Evolutionary conservation across 352 stramenopile species (phyloP), one percentile per base, ranked within the genome.

Genomic region (Halophytophthora polymorphica): DNA sequence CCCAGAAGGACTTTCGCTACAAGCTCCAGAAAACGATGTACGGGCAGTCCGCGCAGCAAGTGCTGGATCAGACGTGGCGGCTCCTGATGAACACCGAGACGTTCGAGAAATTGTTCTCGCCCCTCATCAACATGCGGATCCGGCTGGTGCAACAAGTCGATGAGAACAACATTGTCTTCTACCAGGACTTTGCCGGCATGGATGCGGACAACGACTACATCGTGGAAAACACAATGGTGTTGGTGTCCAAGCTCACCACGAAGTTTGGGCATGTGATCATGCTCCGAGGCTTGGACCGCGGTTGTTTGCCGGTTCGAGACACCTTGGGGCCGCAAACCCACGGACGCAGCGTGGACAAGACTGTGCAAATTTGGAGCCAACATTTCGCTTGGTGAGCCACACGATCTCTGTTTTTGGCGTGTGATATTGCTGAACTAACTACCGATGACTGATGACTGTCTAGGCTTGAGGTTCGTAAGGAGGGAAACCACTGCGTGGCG

Each of bases 151-250:
- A 56, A 21, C 40, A 48, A 17, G 29, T 56, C 12, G 43, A 41
- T 38, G 49, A 56, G 14, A 38, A 56, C 49, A 47, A 41, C 39
- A 21, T 56, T 28, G 34, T 56, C 25, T 34, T 56, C 22, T 41
- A 49, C n/a, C 42, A 40, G 49, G 49, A 56, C 18, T 43, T 49
- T 25, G 15, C 11, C 10, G 34, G 28, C 10, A 36, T 18, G 39
- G 49, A 56, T 19, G 15, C 31, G n/a, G 40, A 41, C 25, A 13
- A 22, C 28, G 49, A 39, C 17, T 12, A 41, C 39, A 40, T 17
- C 28, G 28, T 36, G 11, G 5, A 17, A 19, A 56, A 56, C 28
- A 13, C 29, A 17, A 31, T 56, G 18, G 13, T 56, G 29, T 38
- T 56, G 10, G n/a, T 56, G n/a, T 56, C 39, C 14, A 23, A 15